Evolutionary conservation across 108 stramenopile genomes (phyloP), one percentile per base, ranked within the genome.

Genomic region (Cyclotella atomus): DNA sequence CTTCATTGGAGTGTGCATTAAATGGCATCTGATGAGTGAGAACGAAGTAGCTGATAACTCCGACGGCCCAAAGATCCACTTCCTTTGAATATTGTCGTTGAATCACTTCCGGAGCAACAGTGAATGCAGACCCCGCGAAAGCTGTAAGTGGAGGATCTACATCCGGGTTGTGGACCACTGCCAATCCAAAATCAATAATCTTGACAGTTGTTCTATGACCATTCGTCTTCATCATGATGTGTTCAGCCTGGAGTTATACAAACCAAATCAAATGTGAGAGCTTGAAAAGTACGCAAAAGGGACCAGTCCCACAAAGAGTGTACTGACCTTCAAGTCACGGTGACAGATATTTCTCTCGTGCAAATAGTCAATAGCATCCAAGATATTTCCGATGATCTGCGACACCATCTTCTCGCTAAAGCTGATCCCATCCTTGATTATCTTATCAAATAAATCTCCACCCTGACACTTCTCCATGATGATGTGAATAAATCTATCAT

Each of bases 321-420:
- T n/a, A n/a, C n/a, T n/a, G n/a, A n/a, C n/a, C 88, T 99, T 97
- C 73, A 97, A 84, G 79, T 98, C 97, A 14, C 99, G 91, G 85
- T 99, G 99, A 36, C 98, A 93, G 77, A 98, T 84, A 20, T 89
- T 84, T 43, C 88, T 88, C 36, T 95, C 85, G 60, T 99, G 99
- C 71, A 98, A 89, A 80, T 98, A 97, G 35, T 79, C 78, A 55
- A 89, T 70, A 12, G 89, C 92, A 59, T 85, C 85, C 35, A 87
- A 54, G 20, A 90, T 45, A 57, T 87, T 78, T 19, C 71, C 71
- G 34, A 83, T 71, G 32, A 94, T 88, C 19, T 77, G 57, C 25
- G 44, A 33, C 52, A 45, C 67, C 57, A 54, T 44, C 21, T 32
- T 36, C 68, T 76, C 75, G 9, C 50, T 32, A 17, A 64, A 43